Evolutionary conservation across 306 rosid genomes (phyloP), one percentile per base, ranked within the genome.

Genomic region (Gastrolobium villosum): DNA sequence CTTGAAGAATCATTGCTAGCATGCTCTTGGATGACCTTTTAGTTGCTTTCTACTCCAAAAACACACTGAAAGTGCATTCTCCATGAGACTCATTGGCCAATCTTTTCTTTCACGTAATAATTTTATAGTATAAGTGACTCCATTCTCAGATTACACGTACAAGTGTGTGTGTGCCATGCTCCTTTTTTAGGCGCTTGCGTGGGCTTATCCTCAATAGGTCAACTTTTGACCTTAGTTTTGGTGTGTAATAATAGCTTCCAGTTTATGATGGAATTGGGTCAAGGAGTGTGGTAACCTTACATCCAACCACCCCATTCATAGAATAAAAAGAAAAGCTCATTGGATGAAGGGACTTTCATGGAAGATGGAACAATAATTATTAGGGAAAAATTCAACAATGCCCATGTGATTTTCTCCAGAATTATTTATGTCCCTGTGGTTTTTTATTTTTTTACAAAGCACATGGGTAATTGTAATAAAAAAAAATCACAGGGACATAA

Each of bases 1-100:
- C 31, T 68, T 68, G 67, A 61, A 62, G 74, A 62, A 81, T 70
- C 32, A 70, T 76, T 52, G 74, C 13, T 50, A 65, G 71, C 80
- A 74, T 65, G 80, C 84, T 36, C 61, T 72, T 64, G 68, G 67
- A 73, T 74, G 30, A 56, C 32, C 72, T 72, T 65, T 64, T 32
- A 6, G 36, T 10, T 10, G 34, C 48, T 63, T 43, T 79, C 43
- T 28, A 36, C 7, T n/a, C 76, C 76, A 56, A 46, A 57, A 62
- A 52, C 64, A 52, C 30, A 40, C 36, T 55, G 65, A 72, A 80
- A 80, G 43, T 74, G 71, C 80, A 74, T 74, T 45, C 76, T 28
- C 45, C 30, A 4, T 35, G 37, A 14, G 32, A 37, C 7, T 15
- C 39, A 59, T 81, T 56, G 71, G 71, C 49, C 48, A 57, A 6